Base-by-base conservation (phyloP, 345 rosid species). In the Bruguiera gymnorhiza region DNA sequence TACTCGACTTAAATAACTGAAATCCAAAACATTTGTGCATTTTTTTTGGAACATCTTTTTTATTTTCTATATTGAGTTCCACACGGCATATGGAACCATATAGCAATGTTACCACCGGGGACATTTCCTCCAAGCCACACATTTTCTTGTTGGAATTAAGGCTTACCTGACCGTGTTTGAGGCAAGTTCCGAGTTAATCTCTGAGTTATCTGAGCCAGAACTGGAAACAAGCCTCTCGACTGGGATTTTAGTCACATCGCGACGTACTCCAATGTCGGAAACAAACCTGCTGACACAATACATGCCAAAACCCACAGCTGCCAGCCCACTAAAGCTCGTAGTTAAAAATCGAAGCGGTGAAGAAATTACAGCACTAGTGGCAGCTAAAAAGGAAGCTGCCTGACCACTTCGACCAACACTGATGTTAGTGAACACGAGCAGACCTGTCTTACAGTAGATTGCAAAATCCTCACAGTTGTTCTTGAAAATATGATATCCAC, bases 381-480 rank as follows among this genome's bases (percentile, higher is more conserved):
- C 86, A 6, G 96, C 94, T 52, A 81, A 13, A 27, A 88, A 70
- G 18, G 89, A 79, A 19, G 83, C 77, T 5, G 90, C 93, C 75
- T 92, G 96, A 15, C 97, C 96, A 50, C 93, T 89, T 26, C 89
- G 80, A 30, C 93, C 97, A 23, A 80, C 86, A 3, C 82, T 88
- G 54, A 86, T 63, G 64, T 55, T 82, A 21, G 80, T 60, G 78
- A 60, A 63, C 61, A 84, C 85, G 1, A 89, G 85, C 53, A 86
- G 63, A 62, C 93, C 84, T 0, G 96, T 89, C 74, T 89, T 92
- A 43, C 96, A 92, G 75, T 89, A 88, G 21, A 81, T 83, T 2
- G 97, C 96, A 20, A 89, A 89, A 74, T 89, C 92, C 80, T 89
- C 92, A 23, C 96, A 89, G 66, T 88, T 89, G 76, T 92, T 92